phyloP scores from a whole-genome alignment of 2,329 filamentous ascomycete genomes.

The Cyclaneusma minus region DNA sequence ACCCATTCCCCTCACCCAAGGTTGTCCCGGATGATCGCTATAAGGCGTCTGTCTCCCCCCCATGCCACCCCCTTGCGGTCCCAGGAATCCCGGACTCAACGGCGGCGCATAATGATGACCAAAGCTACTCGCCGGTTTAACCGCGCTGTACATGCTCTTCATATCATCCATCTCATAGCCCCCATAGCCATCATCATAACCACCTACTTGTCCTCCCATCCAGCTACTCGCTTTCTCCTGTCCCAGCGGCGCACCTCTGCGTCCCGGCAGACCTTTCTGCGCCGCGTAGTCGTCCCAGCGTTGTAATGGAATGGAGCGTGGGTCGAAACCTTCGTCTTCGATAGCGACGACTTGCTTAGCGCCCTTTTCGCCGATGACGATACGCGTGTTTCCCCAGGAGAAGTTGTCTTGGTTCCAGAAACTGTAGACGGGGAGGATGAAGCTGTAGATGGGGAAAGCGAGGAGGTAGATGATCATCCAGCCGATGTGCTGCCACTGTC shows the following conservation, averaged over 20 bases:
- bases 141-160: slow-evolving; percentile 88
- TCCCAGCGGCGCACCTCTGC: slow-evolving; percentile 60
- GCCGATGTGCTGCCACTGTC: slow-evolving; percentile 95
- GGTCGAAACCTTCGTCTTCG: slow-evolving; percentile 75
- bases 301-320: slow-evolving; percentile 82
- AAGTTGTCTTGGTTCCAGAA: slow-evolving; percentile 99
- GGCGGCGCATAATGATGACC: too few species aligned
- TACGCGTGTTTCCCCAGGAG: slow-evolving; percentile 94
- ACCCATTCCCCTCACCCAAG: too few species aligned
- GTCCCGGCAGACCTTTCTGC: slow-evolving; percentile 76
- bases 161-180: slow-evolving; percentile 97
- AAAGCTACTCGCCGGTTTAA: slow-evolving; percentile 72
- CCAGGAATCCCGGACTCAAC: too few species aligned
- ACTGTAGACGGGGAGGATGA: slow-evolving; percentile 83
- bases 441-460: slow-evolving; percentile 89
- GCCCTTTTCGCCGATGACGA: slow-evolving; percentile 90
- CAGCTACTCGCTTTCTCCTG: slow-evolving; percentile 52
- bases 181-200: slow-evolving; percentile 70
- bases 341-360: slow-evolving; percentile 80
- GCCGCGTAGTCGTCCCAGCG: slow-evolving; percentile 94
- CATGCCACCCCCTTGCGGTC: too few species aligned
- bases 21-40: too few species aligned
- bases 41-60: too few species aligned
- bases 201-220: slow-evolving; percentile 36
- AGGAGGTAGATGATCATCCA: slow-evolving; percentile 99